Conservation (phyloP, 176 grass and related monocot species). For the Eleusine coracana region DNA sequence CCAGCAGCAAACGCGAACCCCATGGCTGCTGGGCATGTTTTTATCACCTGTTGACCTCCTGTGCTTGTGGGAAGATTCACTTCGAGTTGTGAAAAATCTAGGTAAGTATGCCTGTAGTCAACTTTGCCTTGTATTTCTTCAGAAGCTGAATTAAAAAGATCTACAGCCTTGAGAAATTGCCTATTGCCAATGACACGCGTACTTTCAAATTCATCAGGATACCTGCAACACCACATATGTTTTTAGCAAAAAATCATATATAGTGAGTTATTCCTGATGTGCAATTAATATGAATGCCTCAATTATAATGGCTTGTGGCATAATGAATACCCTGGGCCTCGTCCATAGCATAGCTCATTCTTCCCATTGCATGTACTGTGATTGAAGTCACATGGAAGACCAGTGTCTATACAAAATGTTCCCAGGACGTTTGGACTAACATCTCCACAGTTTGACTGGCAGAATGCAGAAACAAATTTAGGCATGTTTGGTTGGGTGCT, state of each 20-base stretch:
- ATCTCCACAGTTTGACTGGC: conserved; percentile 98
- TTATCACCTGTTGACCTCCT: conserved; percentile 51
- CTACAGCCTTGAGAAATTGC: conserved; percentile 82
- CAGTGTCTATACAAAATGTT: conserved; percentile 94
- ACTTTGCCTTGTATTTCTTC: conserved; percentile 81
- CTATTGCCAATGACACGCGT: conserved; percentile 84
- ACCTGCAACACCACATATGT: conserved; percentile 58
- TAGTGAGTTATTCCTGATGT: background rate
- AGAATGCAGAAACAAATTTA: conserved; percentile 96
- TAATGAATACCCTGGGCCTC: conserved; percentile 79
- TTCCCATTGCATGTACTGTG: conserved; percentile 96
- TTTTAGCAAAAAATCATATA: background rate
- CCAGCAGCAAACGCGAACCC: conserved; percentile 97
- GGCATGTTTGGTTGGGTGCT: conserved; percentile 49
- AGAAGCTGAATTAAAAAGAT: conserved; percentile 82
- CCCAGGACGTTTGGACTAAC: conserved; percentile 99
- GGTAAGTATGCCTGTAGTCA: conserved; percentile 77
- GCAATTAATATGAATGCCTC: background rate
- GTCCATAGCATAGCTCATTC: conserved; percentile 96
- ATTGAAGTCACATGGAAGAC: conserved; percentile 93
- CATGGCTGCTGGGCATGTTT: conserved; percentile 97
- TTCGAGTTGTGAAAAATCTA: conserved; percentile 88
- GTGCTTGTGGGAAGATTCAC: conserved; percentile 59
- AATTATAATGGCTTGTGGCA: conserved; percentile 15
- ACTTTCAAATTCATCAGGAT: conserved; percentile 97